Base-by-base conservation (phyloP, 2,329 filamentous ascomycete species). In the Exophiala oligosperma region DNA sequence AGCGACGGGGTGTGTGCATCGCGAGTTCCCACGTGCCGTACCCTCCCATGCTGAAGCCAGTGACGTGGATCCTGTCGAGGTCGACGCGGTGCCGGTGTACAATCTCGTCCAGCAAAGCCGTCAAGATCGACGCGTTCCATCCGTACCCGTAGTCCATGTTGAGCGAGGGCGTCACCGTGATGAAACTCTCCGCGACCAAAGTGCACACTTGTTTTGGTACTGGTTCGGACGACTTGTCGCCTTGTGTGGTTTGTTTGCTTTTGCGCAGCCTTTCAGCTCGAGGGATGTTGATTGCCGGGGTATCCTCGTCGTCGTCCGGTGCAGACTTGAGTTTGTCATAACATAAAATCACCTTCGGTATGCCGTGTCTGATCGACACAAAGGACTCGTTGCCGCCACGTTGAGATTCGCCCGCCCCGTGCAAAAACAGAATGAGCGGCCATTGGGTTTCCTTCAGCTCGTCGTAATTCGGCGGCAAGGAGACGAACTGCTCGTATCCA, bases 31-130 rank as follows among this genome's bases (percentile, higher is more conserved):
- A 63, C 2, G 54, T 58, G 21, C 60, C 60, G 14, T 63, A 63
- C 4, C 60, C 60, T 24, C 57, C 60, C 60, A 60, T 60, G 41
- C 60, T 63, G 52, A 63, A 63, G 4, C 60, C 57, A 37, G 57
- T 60, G 40, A 63, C 54, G 37, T 63, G 57, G n/a, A 60, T 57
- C 24, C 52, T 44, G 44, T 63, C 57, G 1, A 51, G 21, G 46
- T 63, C 60, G n/a, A 63, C 49, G 26, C 48, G 57, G 41, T 60
- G 60, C 17, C 57, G 60, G 8, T 60, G 29, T 12, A 60, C 57
- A 23, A 63, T 60, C 44, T 63, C 60, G 17, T 60, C 60, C 8
- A 63, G 51, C 50, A 60, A 38, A 12, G 60, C 60, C 4, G 57
- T 53, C 35, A 63, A 41, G 24, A 63, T 58, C 4, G 57, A 52